Conservation (phyloP, 2,329 filamentous ascomycete genomes). For the Alternaria arbusti region DNA sequence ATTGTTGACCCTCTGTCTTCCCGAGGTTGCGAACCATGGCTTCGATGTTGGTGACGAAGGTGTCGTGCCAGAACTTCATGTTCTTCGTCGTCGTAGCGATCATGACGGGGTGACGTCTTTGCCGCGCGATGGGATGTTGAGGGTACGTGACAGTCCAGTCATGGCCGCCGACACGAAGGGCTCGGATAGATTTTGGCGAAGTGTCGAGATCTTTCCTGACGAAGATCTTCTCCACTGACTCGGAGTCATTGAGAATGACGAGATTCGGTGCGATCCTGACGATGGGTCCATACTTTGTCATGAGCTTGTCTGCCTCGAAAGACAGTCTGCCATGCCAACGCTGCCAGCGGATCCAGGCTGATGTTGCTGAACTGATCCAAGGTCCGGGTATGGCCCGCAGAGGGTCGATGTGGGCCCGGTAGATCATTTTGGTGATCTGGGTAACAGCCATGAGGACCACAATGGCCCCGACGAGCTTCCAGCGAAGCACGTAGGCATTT, state of each 20-base stretch:
- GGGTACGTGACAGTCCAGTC: conserved; percentile 32
- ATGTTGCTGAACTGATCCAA: conserved; percentile 24
- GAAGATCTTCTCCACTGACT: conserved; percentile 24
- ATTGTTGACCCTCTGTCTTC: conserved; percentile 12
- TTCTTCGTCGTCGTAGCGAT: conserved; percentile 28
- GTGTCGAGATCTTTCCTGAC: conserved; percentile 25
- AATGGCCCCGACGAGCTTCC: neutral
- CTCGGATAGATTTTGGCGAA: conserved; percentile 25
- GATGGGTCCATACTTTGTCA: conserved; percentile 23
- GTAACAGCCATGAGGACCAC: neutral
- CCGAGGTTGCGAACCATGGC: conserved; percentile 22
- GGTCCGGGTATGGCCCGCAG: conserved; percentile 22
- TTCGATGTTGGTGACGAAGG: conserved; percentile 23
- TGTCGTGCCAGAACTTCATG: conserved; percentile 19
- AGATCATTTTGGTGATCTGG: conserved; percentile 13
- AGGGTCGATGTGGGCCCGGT: conserved; percentile 18
- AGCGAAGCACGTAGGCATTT: neutral
- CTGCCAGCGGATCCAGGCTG: conserved; percentile 27
- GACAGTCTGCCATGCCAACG: conserved; percentile 27
- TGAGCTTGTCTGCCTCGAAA: conserved; percentile 26
- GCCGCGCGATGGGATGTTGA: conserved; percentile 23
- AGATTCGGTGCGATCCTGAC: conserved; percentile 28
- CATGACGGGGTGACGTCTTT: conserved; percentile 26
- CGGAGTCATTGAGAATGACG: conserved; percentile 24
- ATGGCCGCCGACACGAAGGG: conserved; percentile 25